Evolutionary conservation across 768 basidiomycete genomes (phyloP), one percentile per base, ranked within the genome.

Genomic region (Astraeus odoratus): DNA sequence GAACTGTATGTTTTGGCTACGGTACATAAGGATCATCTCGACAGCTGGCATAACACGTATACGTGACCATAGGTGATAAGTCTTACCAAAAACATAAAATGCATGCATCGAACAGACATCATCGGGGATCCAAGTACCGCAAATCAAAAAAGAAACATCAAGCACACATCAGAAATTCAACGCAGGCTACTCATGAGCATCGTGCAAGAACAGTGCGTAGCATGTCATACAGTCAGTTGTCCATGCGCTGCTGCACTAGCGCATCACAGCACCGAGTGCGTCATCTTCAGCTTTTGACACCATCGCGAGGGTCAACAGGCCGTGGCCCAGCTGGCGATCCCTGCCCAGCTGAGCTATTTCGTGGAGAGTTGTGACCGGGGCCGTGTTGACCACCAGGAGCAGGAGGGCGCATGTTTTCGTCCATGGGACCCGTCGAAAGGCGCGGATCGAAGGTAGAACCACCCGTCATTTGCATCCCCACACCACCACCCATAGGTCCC

Each of bases 381-480:
- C 64, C 59, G 39, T 56, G 42, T 24, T 50, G 62, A 5, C 53
- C 61, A 36, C 59, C 64, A 12, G 39, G 53, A 37, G 49, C 61
- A 35, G 61, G 61, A 4, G 61, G 61, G 13, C 64, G 54, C 36
- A 63, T 31, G 40, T 2, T 33, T 2, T 61, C 64, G 3, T 66
- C 64, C 49, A 61, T 36, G 8, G 41, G 49, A 16, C 16, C 16
- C 30, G 75, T 72, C 12, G 76, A 69, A 56, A 77, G 78, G 43
- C 78, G 72, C 5, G 78, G 56, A 51, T 82, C 81, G 58, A 83
- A 83, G 19, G 57, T 57, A 27, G 77, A 75, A 63, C 74, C 77
- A 1, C 81, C 81, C 13, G 81, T 82, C 74, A 76, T 78, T 56
- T 81, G 78, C 75, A 67, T 67, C 1, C 66, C 67, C 60, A 78